Conservation (phyloP, 371 early-diverging fungal species). For the Mucor racemosus region DNA sequence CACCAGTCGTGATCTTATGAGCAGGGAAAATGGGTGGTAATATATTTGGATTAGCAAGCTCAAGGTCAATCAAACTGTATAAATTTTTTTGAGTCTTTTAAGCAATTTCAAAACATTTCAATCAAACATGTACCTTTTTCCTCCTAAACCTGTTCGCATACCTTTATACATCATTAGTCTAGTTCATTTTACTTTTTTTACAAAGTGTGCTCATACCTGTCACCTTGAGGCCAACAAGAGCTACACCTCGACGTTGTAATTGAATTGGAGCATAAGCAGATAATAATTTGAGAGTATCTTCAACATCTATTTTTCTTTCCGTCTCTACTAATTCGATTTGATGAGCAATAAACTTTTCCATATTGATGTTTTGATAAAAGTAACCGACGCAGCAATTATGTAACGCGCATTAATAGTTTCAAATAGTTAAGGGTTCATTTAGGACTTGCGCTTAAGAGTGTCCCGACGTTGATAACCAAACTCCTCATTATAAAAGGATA, state of each 20-base stretch:
- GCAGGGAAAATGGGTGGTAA: conserved; percentile 64
- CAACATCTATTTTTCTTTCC: conserved; percentile 68
- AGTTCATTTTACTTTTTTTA: not conserved
- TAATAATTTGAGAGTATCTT: conserved; percentile 58
- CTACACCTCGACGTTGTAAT: conserved; percentile 72
- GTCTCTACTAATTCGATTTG: conserved; percentile 63
- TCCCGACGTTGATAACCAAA: too few relatives aligned
- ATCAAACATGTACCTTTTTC: conserved; percentile 56
- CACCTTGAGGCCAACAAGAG: conserved; percentile 67
- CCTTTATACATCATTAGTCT: conserved; percentile 20
- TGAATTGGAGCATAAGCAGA: conserved; percentile 61
- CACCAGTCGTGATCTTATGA: conserved; percentile 72
- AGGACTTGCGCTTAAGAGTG: too few relatives aligned
- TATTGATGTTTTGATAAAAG: not conserved
- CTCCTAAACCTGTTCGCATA: conserved; percentile 80
- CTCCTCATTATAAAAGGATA: too few relatives aligned
- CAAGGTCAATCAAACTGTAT: conserved; percentile 67
- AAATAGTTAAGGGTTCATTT: too few relatives aligned
- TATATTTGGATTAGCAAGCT: conserved; percentile 57
- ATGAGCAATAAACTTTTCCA: conserved; percentile 47
- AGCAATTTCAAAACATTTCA: too few relatives aligned
- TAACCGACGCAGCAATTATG: too few relatives aligned
- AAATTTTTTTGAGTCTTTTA: not conserved
- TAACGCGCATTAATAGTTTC: too few relatives aligned
- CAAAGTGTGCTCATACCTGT: conserved; percentile 41